phyloP scores from a whole-genome alignment of 2,329 filamentous ascomycete genomes.

The Septoria linicola region DNA sequence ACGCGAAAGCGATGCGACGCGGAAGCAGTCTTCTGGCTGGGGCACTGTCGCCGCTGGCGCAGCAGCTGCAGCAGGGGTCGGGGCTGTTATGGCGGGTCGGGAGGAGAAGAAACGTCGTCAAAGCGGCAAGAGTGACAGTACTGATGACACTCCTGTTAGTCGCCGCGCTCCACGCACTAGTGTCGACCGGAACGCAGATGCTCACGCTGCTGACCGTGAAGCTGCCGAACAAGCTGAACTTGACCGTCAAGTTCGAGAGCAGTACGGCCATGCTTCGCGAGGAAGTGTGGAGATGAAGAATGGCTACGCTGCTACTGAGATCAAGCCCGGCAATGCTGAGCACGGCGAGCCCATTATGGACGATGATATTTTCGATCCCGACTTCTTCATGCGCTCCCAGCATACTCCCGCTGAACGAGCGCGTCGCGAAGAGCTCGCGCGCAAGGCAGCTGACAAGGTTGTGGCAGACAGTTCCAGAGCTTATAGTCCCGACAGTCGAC shows the following conservation, averaged over 20 bases:
- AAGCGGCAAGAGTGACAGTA: conserved; percentile 19
- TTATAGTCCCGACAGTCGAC: conserved; percentile 34
- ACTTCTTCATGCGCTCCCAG: conserved; percentile 45
- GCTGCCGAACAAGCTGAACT: conserved; percentile 13
- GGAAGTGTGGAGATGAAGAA: conserved; percentile 17
- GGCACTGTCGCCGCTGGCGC: conserved; percentile 40
- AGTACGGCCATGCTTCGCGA: conserved; percentile 18
- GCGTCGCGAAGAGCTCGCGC: conserved; percentile 31
- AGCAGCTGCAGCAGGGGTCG: conserved; percentile 35
- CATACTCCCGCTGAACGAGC: conserved; percentile 29
- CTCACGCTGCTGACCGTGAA: conserved; percentile 9
- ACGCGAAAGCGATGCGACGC: conserved; percentile 12
- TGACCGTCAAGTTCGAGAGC: conserved; percentile 18
- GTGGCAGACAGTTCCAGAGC: conserved; percentile 45
- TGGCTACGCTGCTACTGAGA: conserved; percentile 27
- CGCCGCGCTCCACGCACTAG: conserved; percentile 14
- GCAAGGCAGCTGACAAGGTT: conserved; percentile 42
- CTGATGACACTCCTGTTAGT: conserved; percentile 17
- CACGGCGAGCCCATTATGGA: conserved; percentile 43
- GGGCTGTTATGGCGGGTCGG: conserved; percentile 32
- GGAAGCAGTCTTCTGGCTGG: conserved; percentile 35
- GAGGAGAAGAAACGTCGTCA: conserved; percentile 28
- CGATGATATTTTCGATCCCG: conserved; percentile 48
- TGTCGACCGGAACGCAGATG: conserved; percentile 17
- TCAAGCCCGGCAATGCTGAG: conserved; percentile 36